Evolutionary conservation across 192 early-diverging fungal species (phyloP).

Genomic region (Oehlia diaphana): DNA sequence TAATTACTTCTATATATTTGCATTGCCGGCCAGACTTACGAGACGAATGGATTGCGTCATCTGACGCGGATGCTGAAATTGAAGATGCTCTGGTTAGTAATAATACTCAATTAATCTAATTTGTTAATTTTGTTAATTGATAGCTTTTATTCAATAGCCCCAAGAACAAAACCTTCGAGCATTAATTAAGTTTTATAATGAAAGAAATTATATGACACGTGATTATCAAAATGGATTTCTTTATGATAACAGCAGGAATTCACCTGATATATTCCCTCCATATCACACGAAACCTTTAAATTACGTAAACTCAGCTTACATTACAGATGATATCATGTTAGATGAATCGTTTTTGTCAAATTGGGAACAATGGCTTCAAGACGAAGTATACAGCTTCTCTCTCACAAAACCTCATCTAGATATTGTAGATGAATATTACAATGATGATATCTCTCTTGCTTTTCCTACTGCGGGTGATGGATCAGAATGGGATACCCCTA

Average conservation of each 20-base stretch:
- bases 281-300: conserved; percentile 11
- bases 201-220: conserved; percentile 44
- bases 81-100: conserved; percentile 67
- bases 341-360: conserved; percentile 63
- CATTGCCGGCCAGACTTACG: conserved; percentile 58
- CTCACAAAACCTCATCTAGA: conserved; percentile 13
- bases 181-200: conserved; percentile 63
- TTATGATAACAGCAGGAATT: conserved; percentile 20
- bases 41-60: conserved; percentile 71
- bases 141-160: conserved; percentile 35
- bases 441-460: conserved; percentile 30
- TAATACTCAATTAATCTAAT: neutral
- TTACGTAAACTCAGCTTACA: conserved; percentile 31
- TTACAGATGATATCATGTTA: conserved; percentile 47
- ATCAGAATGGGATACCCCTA: conserved; percentile 44
- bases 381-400: conserved; percentile 49
- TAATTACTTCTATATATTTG: conserved; percentile 74
- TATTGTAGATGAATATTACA: conserved; percentile 38
- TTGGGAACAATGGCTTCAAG: conserved; percentile 68
- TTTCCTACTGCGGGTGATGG: conserved; percentile 34
- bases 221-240: conserved; percentile 28
- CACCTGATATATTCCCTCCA: conserved; percentile 25
- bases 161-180: conserved; percentile 68
- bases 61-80: conserved; percentile 65
- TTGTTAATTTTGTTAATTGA: conserved; percentile 15